phyloP scores from a whole-genome alignment of 345 rosid species.

The Euphorbia pulcherrima region DNA sequence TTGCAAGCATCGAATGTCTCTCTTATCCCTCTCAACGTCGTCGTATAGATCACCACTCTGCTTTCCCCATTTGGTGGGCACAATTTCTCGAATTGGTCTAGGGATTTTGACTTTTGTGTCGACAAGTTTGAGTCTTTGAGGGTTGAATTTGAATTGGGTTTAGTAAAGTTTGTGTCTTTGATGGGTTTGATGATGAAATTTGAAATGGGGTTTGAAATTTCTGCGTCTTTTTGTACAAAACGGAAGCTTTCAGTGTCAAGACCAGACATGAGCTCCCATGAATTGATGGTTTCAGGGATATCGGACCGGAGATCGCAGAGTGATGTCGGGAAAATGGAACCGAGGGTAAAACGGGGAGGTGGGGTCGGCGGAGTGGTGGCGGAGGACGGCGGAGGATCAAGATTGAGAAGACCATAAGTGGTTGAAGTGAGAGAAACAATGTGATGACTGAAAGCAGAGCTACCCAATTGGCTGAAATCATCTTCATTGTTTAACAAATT shows the following conservation, averaged over 20 bases:
- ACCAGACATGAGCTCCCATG: conserved; percentile 91
- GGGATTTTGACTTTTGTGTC: neutral
- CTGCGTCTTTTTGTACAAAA: conserved; percentile 30
- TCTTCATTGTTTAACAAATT: conserved; percentile 70
- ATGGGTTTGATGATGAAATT: too few species aligned
- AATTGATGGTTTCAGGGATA: conserved; percentile 62
- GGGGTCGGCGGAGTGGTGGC: conserved; percentile 52
- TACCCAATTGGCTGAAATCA: conserved; percentile 63
- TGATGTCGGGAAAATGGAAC: conserved; percentile 40
- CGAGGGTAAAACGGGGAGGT: conserved; percentile 46
- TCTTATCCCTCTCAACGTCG: conserved; percentile 74
- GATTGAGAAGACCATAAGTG: conserved; percentile 86
- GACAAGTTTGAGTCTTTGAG: conserved; percentile 26
- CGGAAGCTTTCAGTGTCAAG: conserved; percentile 83
- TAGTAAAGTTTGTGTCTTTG: conserved; percentile 40
- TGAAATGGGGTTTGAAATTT: neutral
- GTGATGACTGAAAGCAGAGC: conserved; percentile 75
- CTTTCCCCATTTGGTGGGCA: conserved; percentile 48
- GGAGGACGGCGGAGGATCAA: conserved; percentile 49
- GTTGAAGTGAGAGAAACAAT: conserved; percentile 90
- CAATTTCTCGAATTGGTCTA: conserved; percentile 14
- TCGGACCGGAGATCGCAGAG: conserved; percentile 47
- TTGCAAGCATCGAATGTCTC: conserved; percentile 75
- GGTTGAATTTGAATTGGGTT: conserved; percentile 30
- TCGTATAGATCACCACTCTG: conserved; percentile 73